These are phyloP conservation scores for Aspergillus amoenus DNA, from an alignment of 2,329 filamentous ascomycete genomes.

Conservation along the genomic window DNA sequence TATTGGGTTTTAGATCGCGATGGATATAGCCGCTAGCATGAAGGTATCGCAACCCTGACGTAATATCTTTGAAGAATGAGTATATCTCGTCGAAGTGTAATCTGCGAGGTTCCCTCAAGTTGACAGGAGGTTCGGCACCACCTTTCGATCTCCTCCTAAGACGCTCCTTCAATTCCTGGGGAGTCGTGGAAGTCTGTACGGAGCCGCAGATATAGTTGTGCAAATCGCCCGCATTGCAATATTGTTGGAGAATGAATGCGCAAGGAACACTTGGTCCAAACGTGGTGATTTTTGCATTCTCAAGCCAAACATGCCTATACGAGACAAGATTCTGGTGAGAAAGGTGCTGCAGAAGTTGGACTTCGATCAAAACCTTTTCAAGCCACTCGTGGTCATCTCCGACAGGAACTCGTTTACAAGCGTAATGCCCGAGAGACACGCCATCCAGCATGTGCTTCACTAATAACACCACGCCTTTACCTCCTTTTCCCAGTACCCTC, in stretches of 20 bases:
- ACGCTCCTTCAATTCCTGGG: conserved; percentile 84
- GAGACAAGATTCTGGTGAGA: conserved; percentile 95
- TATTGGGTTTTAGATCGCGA: conserved; percentile 91
- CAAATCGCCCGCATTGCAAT: conserved; percentile 91
- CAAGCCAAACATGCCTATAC: conserved; percentile 96
- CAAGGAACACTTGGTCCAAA: conserved; percentile 93
- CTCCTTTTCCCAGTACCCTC: conserved; percentile 78
- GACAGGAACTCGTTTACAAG: conserved; percentile 95
- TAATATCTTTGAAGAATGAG: conserved; percentile 93
- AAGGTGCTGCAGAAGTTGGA: conserved; percentile 85
- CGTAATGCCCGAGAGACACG: conserved; percentile 84
- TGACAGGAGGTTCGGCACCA: conserved; percentile 62
- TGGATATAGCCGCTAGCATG: conserved; percentile 93
- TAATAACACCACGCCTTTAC: conserved; percentile 92
- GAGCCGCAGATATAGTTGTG: conserved; percentile 81
- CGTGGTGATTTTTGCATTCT: conserved; percentile 77
- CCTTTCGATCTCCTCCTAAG: conserved; percentile 80
- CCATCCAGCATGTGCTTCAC: conserved; percentile 90
- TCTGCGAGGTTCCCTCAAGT: conserved; percentile 53
- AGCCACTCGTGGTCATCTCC: conserved; percentile 94
- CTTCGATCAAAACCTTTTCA: conserved; percentile 90
- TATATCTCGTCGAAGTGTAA: conserved; percentile 89
- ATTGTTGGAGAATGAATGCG: conserved; percentile 95
- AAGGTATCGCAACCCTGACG: conserved; percentile 84
- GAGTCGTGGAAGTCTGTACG: conserved; percentile 61